Conservation (phyloP, 192 early-diverging fungal genomes). For the Rhizoclosmatium sp. region DNA sequence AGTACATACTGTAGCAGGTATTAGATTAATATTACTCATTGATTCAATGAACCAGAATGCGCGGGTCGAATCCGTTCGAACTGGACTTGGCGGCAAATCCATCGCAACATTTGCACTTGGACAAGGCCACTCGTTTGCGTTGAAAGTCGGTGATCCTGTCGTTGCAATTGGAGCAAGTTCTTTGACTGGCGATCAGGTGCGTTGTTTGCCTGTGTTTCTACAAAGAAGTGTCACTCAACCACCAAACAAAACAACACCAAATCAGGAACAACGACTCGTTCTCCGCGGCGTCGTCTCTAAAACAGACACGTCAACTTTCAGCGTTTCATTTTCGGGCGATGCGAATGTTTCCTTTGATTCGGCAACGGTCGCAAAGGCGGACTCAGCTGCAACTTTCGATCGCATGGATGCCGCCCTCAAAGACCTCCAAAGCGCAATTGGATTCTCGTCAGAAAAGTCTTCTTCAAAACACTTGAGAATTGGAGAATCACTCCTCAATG, state of each 20-base stretch:
- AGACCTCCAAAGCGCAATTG: not conserved
- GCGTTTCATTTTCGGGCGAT: not conserved
- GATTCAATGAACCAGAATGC: no score
- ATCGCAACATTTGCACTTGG: not conserved
- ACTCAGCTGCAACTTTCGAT: not conserved
- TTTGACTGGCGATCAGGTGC: not conserved
- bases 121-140: not conserved
- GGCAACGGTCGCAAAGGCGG: not conserved
- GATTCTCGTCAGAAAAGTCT: not conserved
- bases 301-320: not conserved
- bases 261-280: not conserved
- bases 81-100: constrained; percentile 8
- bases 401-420: constrained; percentile 4
- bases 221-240: not conserved
- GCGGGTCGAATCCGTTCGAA: not conserved
- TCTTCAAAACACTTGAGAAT: not conserved
- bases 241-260: not conserved
- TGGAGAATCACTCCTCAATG: not conserved
- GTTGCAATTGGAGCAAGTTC: no score
- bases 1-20: no score
- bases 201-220: not conserved
- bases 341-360: not conserved
- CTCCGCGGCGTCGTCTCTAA: not conserved
- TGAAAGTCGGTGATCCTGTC: not conserved
- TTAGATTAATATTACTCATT: no score